Base-by-base conservation (phyloP, 1,139 yeast genomes). In the Taphrina deformans region DNA sequence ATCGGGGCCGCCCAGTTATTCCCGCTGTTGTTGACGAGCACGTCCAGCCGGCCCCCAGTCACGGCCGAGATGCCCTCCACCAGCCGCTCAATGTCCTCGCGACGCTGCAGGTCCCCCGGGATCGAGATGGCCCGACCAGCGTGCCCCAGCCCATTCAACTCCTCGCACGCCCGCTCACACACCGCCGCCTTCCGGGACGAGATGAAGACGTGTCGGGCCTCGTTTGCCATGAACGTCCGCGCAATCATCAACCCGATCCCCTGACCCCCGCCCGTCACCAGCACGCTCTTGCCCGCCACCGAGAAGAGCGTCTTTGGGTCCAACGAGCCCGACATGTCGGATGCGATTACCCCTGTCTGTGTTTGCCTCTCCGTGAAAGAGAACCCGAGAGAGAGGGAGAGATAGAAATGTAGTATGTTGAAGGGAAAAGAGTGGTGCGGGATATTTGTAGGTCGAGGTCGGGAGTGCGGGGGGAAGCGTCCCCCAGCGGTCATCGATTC, bases 1-100 rank as follows among this genome's bases (percentile, higher is more conserved):
- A 87, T 76, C 33, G 82, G 83, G 3, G 85, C 87, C 35, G 92
- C 93, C 93, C 93, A 88, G 16, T 87, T 77, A 10, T 92, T 91
- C 58, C 95, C 95, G 14, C 93, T 93, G 71, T 88, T 88, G 67
- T 92, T 90, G 71, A 86, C 79, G 69, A 88, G 78, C 68, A 88
- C 85, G 72, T 88, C 85, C 35, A 87, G 75, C 59, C 72, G 60
- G 48, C 66, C 65, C 50, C 74, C 74, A 45, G 76, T 76, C 23
- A 80, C 80, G 66, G 76, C 75, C 44, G 75, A 68, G 31, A 84
- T 82, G 55, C 79, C 80, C 7, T 78, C 75, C 64, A 72, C 77
- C 70, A 88, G 82, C 38, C 76, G 72, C 65, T 78, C 76, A 65
- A 82, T 81, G 26, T 87, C 88, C 21, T 75, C 77, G 58, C 81